Conservation (phyloP, 805 yeast genomes). For the Sugiyamaella marilandica region DNA sequence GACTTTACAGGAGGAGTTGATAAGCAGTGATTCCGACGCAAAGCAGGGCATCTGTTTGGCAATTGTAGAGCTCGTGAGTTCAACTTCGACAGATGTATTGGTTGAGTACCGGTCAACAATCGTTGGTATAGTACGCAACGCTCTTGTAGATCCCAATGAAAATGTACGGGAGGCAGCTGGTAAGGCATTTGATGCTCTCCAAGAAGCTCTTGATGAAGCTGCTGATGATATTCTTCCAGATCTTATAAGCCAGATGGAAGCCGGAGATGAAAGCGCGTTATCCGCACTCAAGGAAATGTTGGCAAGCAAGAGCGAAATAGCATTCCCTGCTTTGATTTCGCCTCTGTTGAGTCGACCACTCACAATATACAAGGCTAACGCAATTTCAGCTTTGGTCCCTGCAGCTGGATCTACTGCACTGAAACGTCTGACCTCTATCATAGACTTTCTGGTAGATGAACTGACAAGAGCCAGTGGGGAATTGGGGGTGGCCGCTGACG, state of each 20-base stretch:
- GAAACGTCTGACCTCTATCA: conserved; percentile 65
- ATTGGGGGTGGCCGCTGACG: conserved; percentile 31
- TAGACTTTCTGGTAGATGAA: conserved; percentile 67
- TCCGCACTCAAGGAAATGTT: conserved; percentile 86
- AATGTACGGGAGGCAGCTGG: conserved; percentile 90
- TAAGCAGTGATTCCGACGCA: conserved; percentile 65
- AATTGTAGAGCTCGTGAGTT: conserved; percentile 72
- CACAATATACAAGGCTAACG: conserved; percentile 77
- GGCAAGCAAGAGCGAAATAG: conserved; percentile 82
- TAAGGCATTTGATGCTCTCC: conserved; percentile 80
- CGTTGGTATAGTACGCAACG: conserved; percentile 68
- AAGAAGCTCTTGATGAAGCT: conserved; percentile 68
- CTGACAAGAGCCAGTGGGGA: conserved; percentile 33
- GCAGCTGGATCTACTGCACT: conserved; percentile 84
- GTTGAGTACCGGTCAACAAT: conserved; percentile 61
- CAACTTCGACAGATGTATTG: conserved; percentile 60
- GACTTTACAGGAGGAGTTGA: conserved; percentile 63
- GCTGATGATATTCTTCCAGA: conserved; percentile 86
- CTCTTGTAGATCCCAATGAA: conserved; percentile 69
- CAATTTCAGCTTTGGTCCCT: conserved; percentile 78
- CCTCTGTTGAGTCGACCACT: conserved; percentile 77
- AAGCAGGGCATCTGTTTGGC: conserved; percentile 98
- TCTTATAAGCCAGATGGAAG: conserved; percentile 63
- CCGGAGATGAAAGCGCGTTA: conserved; percentile 57
- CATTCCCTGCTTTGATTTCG: conserved; percentile 91